Evolutionary conservation across 2,329 filamentous ascomycete species (phyloP).

Genomic region (Cladophialophora bantiana): DNA sequence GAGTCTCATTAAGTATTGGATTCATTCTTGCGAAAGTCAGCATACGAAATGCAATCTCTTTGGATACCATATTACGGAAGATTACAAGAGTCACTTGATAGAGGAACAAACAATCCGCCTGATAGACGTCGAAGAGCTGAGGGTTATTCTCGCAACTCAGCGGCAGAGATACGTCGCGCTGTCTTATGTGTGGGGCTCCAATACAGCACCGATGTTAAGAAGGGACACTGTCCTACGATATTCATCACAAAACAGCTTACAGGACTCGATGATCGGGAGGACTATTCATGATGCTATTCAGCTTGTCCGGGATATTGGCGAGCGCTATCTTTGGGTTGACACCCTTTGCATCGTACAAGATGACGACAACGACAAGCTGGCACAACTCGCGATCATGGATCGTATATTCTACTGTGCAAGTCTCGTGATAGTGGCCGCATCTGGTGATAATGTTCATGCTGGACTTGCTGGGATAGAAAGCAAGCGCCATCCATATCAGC

Average conservation of each 20-base stretch:
- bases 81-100: no score
- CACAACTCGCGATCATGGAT: slow-evolving; percentile 10
- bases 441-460: not conserved
- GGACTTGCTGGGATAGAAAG: no score
- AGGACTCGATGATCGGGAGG: not conserved
- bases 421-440: not conserved
- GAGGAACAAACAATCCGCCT: not conserved
- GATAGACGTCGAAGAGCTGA: not conserved
- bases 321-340: slow-evolving; percentile 42
- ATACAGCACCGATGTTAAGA: not conserved
- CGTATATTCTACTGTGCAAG: slow-evolving; percentile 3
- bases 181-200: slow-evolving; percentile 3
- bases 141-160: not conserved
- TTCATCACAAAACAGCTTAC: not conserved
- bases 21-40: not conserved
- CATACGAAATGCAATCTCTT: not conserved
- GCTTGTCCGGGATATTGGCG: slow-evolving; percentile 24
- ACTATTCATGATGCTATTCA: slow-evolving; percentile 30
- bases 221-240: not conserved
- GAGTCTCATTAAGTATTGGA: not conserved
- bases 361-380: slow-evolving; percentile 16
- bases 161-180: not conserved
- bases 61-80: not conserved
- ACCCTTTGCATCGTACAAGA: slow-evolving; percentile 40
- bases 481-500: no score